These are phyloP conservation scores for Trifolium dubium DNA, from an alignment of 306 rosid species.

Conservation along the genomic window DNA sequence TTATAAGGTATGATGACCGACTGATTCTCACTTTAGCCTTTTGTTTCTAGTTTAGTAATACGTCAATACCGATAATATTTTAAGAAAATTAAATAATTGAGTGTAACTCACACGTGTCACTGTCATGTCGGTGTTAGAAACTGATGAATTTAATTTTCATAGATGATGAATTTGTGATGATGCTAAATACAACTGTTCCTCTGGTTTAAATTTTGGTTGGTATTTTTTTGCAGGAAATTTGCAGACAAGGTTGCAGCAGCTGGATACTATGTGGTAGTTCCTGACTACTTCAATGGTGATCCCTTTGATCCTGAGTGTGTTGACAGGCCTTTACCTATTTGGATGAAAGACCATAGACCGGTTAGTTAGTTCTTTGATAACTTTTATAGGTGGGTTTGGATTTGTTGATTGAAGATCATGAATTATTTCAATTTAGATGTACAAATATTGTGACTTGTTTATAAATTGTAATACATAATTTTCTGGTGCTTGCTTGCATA, in stretches of 20 bases:
- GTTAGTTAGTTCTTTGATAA: conserved; percentile 46
- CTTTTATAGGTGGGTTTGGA: conserved; percentile 12
- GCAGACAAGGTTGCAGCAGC: conserved; percentile 73
- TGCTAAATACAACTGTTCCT: neutral
- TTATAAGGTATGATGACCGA: conserved; percentile 51
- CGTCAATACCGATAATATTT: no score
- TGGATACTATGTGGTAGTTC: conserved; percentile 64
- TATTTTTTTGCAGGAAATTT: conserved; percentile 55
- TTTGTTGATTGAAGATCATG: neutral
- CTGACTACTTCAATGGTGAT: conserved; percentile 68
- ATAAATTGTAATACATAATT: conserved; percentile 6
- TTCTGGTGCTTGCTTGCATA: neutral
- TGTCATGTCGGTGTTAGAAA: no score
- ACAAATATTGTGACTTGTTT: neutral
- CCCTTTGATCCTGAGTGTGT: conserved; percentile 48
- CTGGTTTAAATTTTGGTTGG: conserved; percentile 4
- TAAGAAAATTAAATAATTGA: no score
- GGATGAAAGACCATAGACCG: conserved; percentile 60
- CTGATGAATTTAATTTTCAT: no score
- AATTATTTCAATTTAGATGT: neutral
- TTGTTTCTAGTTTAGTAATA: no score
- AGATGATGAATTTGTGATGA: neutral
- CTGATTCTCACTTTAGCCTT: no score
- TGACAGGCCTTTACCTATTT: conserved; percentile 53
- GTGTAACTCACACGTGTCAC: no score